phyloP scores from a whole-genome alignment of 345 rosid genomes.

The Eutrema japonicum region DNA sequence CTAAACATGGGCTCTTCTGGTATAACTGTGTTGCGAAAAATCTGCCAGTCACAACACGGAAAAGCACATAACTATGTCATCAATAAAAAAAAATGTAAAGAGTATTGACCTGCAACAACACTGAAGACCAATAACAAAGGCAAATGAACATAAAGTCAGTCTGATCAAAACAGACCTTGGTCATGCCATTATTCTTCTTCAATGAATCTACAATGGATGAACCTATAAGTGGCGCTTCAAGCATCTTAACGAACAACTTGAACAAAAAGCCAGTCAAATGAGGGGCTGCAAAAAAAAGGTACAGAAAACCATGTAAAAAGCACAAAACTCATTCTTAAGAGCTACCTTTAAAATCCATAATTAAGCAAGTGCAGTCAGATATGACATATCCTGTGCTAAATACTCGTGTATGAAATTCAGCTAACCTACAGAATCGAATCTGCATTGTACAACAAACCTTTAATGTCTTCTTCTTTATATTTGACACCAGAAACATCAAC shows the following conservation, averaged over 20 bases:
- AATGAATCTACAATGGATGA: constrained; percentile 52
- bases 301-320: background rate
- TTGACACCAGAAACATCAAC: constrained; percentile 59
- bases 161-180: constrained; percentile 51
- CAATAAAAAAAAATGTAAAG: background rate
- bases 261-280: constrained; percentile 70
- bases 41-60: constrained; percentile 46
- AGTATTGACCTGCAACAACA: background rate
- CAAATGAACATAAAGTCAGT: background rate
- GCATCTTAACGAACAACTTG: constrained; percentile 59
- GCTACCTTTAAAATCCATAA: constrained; percentile 1
- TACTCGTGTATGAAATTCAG: constrained; percentile 8
- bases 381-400: background rate
- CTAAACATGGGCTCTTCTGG: constrained; percentile 89
- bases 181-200: constrained; percentile 67
- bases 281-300: constrained; percentile 60
- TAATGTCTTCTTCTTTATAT: constrained; percentile 54
- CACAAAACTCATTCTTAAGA: constrained; percentile 3
- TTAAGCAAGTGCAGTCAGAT: background rate
- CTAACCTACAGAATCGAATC: background rate
- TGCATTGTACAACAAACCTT: constrained; percentile 51
- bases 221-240: constrained; percentile 72
- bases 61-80: constrained; percentile 7
- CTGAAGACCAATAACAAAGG: background rate
- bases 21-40: constrained; percentile 64